phyloP scores from a whole-genome alignment of 164 flowering plant species.

The Buxus sempervirens region DNA sequence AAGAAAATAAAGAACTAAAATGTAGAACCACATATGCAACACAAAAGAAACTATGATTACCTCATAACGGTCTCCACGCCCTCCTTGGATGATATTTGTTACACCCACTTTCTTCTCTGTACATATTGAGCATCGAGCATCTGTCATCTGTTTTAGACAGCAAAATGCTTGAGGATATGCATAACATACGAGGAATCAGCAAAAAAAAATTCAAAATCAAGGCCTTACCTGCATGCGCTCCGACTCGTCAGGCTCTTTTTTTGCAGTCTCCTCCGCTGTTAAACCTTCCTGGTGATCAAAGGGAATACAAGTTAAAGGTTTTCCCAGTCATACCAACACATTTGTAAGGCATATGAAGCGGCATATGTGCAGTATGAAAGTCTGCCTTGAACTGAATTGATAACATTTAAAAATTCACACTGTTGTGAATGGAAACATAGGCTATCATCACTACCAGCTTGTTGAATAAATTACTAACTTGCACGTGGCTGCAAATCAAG shows the following conservation, averaged over 20 bases:
- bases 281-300: conserved; percentile 60
- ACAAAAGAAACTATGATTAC: conserved; percentile 26
- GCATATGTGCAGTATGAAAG: background rate
- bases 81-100: conserved; percentile 73
- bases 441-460: background rate
- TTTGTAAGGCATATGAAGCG: background rate
- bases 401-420: background rate
- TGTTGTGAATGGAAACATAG: background rate
- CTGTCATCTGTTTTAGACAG: conserved; percentile 70
- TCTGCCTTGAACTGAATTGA: background rate
- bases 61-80: conserved; percentile 86
- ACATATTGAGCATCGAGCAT: conserved; percentile 89
- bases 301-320: no score
- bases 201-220: background rate
- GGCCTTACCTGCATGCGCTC: conserved; percentile 67
- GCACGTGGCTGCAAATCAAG: no score
- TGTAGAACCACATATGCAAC: background rate
- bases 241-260: conserved; percentile 73
- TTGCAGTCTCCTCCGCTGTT: conserved; percentile 69
- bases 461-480: no score
- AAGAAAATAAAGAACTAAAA: background rate
- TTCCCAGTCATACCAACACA: background rate
- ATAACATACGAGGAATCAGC: background rate
- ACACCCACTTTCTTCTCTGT: conserved; percentile 71
- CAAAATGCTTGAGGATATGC: background rate